Evolutionary conservation across 192 early-diverging fungal genomes (phyloP).

Genomic region (Podila horticola): DNA sequence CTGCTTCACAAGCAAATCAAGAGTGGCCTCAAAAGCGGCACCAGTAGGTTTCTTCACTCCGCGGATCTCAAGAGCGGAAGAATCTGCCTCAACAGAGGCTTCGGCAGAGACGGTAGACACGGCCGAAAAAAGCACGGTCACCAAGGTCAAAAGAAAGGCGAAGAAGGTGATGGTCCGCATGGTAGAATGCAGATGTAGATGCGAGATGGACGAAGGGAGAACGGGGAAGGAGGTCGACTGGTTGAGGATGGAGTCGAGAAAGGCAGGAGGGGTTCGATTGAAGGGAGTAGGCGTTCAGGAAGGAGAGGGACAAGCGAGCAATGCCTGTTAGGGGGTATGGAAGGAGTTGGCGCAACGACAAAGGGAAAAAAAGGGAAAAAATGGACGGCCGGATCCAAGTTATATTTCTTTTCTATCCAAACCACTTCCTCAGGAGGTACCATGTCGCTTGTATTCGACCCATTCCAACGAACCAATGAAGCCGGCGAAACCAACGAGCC

Average conservation of each 20-base stretch:
- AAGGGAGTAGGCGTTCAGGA: background rate
- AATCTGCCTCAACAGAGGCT: background rate
- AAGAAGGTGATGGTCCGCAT: conserved; percentile 40
- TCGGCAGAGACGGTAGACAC: background rate
- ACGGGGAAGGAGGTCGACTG: background rate
- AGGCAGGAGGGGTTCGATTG: background rate
- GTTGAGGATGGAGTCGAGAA: background rate
- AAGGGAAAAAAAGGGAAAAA: background rate
- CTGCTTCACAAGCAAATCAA: conserved; percentile 31
- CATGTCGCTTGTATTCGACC: too few species aligned
- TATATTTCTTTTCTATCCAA: too few species aligned
- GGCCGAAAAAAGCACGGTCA: conserved; percentile 29
- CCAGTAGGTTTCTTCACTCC: background rate
- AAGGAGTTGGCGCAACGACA: background rate
- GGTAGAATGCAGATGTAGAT: conserved; percentile 3
- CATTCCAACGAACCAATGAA: too few species aligned
- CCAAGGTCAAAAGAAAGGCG: conserved; percentile 40
- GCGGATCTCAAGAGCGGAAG: conserved; percentile 24
- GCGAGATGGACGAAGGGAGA: background rate
- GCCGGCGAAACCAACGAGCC: too few species aligned
- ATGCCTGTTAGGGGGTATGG: background rate
- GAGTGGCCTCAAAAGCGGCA: conserved; percentile 40
- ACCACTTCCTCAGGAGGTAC: too few species aligned
- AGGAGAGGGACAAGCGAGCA: background rate
- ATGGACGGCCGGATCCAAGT: background rate